Base-by-base conservation (phyloP, 495 filamentous ascomycete species). In the Penicillium coffeae region DNA sequence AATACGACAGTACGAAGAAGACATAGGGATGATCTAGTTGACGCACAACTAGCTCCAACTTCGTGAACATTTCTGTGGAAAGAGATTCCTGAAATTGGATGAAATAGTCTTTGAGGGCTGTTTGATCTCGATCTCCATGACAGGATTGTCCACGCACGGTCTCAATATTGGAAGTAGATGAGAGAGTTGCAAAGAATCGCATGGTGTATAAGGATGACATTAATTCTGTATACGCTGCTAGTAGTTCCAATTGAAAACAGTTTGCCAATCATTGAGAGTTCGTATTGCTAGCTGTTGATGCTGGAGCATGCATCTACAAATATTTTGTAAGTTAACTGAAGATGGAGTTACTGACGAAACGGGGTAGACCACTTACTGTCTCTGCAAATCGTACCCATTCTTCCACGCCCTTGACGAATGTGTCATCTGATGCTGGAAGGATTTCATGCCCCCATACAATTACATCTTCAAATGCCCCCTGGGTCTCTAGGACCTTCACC, bases 301-400 rank as follows among this genome's bases (percentile, higher is more conserved):
- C 13, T 2, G 49, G 32, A 8, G 51, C 50, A 53, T 74, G 71
- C 63, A 74, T 71, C 71, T 74, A 37, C 5, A 37, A 37, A 37
- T 30, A 10, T 30, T 30, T 5, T 5, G 10, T 10, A 37, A 4
- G 35, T 37, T 13, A 37, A 18, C 5, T 37, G 6, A 37, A 3
- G 15, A 6, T 14, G 5, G 15, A n/a, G n/a, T n/a, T n/a, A n/a
- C n/a, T n/a, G n/a, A 38, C 14, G 21, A 25, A 9, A 37, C 38
- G 27, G 15, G 8, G 22, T 12, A n/a, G n/a, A n/a, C 33, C 13
- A 56, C 72, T 42, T 65, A 85, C 81, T 51, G 70, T 71, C 54
- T 85, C 83, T 18, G 90, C 84, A 64, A 95, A 81, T 1, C 66
- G 72, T 54, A 96, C 66, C 92, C 91, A 96, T 66, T 97, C 92